Conservation (phyloP, 2,329 filamentous ascomycete genomes). For the Trichoderma oligosporum region DNA sequence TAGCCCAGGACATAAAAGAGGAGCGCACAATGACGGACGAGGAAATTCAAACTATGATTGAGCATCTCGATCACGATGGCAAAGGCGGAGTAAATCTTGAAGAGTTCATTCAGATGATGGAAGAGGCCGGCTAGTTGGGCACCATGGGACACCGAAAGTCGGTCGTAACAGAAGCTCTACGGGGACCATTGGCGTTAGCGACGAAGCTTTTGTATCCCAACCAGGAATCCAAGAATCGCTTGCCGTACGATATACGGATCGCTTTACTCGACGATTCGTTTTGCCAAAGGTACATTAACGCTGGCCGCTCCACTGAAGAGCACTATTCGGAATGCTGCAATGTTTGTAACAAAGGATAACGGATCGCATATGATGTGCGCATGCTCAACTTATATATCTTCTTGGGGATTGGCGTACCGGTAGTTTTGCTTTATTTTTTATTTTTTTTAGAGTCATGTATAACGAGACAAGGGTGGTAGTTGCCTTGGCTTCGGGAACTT, state of each 20-base stretch:
- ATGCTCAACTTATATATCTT: constrained; percentile 5
- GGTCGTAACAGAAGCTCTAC: neutral
- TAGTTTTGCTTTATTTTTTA: neutral
- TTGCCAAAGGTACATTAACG: neutral
- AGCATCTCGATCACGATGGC: constrained; percentile 93
- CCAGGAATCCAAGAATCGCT: neutral
- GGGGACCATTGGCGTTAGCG: neutral
- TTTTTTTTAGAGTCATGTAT: constrained; percentile 15
- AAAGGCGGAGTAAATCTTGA: constrained; percentile 74
- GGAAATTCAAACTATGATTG: constrained; percentile 92
- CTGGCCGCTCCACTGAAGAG: neutral
- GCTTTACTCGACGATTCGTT: neutral
- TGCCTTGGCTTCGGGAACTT: neutral
- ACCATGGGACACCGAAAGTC: neutral
- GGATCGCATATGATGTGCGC: constrained; percentile 13
- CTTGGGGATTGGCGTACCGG: constrained; percentile 15
- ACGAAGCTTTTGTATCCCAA: neutral
- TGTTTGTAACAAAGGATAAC: neutral
- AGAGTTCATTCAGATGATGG: constrained; percentile 64
- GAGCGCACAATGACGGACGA: constrained; percentile 76
- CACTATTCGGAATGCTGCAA: neutral
- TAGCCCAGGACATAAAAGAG: constrained; percentile 88
- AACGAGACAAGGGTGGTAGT: constrained; percentile 9
- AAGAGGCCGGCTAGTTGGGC: constrained; percentile 32
- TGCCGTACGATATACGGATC: neutral